phyloP scores from a whole-genome alignment of 1,284 basidiomycete genomes.

The Meripilus lineatus region DNA sequence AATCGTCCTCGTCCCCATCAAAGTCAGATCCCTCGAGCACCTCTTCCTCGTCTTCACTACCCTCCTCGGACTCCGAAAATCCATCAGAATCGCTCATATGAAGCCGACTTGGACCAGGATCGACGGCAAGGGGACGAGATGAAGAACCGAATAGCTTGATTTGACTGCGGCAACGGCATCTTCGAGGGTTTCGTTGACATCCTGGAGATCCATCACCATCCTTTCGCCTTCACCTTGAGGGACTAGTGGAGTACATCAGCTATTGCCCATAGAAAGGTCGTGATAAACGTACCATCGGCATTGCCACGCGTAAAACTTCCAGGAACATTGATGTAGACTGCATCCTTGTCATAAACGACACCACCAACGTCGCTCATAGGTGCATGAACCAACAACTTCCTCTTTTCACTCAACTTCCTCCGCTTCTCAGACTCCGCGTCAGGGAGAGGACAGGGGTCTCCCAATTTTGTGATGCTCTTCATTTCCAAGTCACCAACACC shows the following conservation, averaged over 20 bases:
- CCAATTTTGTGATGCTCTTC: constrained; percentile 69
- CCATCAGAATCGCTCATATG: no score
- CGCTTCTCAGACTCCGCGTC: constrained; percentile 91
- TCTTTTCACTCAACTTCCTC: constrained; percentile 92
- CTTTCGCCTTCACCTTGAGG: constrained; percentile 89
- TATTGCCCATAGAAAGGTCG: constrained; percentile 1
- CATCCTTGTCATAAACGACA: constrained; percentile 97
- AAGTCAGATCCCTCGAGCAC: constrained; percentile 19
- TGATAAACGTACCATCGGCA: constrained; percentile 42
- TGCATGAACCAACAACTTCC: constrained; percentile 88
- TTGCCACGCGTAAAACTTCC: constrained; percentile 85
- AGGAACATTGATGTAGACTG: constrained; percentile 96
- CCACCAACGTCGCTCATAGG: constrained; percentile 99
- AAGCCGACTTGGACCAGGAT: constrained; percentile 29
- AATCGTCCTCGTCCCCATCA: constrained; percentile 21
- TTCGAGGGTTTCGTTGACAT: constrained; percentile 78
- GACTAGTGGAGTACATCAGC: constrained; percentile 36
- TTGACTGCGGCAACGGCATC: constrained; percentile 77
- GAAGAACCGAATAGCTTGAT: constrained; percentile 88
- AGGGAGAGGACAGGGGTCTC: constrained; percentile 94
- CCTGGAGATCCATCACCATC: constrained; percentile 98
- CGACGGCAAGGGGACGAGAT: constrained; percentile 32
- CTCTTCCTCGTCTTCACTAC: constrained; percentile 17
- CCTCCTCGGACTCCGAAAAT: constrained; percentile 11
- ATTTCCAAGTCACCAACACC: constrained; percentile 89